Conservation (phyloP, 2,329 filamentous ascomycete genomes). For the Ascochyta rabiei region DNA sequence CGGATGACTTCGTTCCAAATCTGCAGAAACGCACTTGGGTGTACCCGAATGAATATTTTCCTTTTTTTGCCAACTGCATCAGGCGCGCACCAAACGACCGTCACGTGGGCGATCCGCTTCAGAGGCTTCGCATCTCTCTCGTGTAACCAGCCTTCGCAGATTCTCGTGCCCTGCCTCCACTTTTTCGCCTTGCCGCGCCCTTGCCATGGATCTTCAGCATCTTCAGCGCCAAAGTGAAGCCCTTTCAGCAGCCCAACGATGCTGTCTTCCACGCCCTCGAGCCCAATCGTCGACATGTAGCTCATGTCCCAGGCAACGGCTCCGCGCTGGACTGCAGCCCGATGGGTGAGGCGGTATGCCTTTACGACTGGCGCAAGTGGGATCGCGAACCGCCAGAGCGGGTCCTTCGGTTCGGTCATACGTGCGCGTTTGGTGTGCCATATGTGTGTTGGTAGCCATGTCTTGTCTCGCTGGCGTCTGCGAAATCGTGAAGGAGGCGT, state of each 20-base stretch:
- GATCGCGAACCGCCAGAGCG: constrained; percentile 89
- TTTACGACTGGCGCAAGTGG: constrained; percentile 88
- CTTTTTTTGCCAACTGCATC: constrained; percentile 47
- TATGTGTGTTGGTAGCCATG: constrained; percentile 92
- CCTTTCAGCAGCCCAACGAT: constrained; percentile 70
- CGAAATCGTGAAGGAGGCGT: constrained; percentile 73
- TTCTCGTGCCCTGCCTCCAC: constrained; percentile 71
- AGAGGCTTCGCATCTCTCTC: constrained; percentile 60
- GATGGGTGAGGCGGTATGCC: constrained; percentile 84
- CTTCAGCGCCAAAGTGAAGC: constrained; percentile 62
- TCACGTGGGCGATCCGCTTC: constrained; percentile 71
- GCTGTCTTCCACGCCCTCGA: constrained; percentile 70
- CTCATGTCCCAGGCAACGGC: constrained; percentile 91
- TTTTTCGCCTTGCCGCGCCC: constrained; percentile 62
- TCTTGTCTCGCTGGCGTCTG: constrained; percentile 86
- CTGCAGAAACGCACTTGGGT: constrained; percentile 79
- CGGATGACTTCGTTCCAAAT: constrained; percentile 68
- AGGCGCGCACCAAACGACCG: constrained; percentile 71
- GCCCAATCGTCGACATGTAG: constrained; percentile 84
- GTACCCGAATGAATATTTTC: constrained; percentile 73
- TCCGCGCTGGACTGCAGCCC: constrained; percentile 75
- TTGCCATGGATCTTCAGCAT: constrained; percentile 62
- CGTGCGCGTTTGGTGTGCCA: constrained; percentile 92
- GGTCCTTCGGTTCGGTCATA: constrained; percentile 79
- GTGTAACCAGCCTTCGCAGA: constrained; percentile 63